phyloP scores from a whole-genome alignment of 2,329 filamentous ascomycete species.

The Cordyceps cateniannulata region DNA sequence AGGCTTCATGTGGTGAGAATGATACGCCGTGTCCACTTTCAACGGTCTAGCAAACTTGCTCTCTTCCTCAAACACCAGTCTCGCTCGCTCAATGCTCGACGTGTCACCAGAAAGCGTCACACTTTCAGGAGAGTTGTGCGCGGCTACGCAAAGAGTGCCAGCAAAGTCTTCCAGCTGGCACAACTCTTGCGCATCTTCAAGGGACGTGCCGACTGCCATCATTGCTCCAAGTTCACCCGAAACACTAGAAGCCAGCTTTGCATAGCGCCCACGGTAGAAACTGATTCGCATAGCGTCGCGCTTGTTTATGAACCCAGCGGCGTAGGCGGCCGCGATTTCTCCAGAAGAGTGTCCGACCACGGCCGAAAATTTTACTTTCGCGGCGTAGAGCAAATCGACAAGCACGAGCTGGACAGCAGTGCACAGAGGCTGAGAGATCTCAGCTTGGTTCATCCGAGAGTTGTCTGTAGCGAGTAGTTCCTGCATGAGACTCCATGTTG shows the following conservation, averaged over 20 bases:
- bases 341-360: slow-evolving; percentile 36
- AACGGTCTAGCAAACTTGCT: slow-evolving; percentile 15
- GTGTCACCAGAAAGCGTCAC: slow-evolving; percentile 17
- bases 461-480: slow-evolving; percentile 14
- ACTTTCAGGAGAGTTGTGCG: slow-evolving; percentile 17
- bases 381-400: slow-evolving; percentile 32
- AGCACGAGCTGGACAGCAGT: slow-evolving; percentile 38
- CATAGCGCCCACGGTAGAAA: slow-evolving; percentile 19
- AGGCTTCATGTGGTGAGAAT: slow-evolving; percentile 1
- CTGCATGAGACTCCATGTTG: slow-evolving; percentile 20
- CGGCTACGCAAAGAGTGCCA: slow-evolving; percentile 17
- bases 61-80: neutral
- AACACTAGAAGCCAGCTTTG: slow-evolving; percentile 22
- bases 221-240: slow-evolving; percentile 14
- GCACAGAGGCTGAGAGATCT: slow-evolving; percentile 32
- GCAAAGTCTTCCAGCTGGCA: neutral
- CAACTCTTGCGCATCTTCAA: slow-evolving; percentile 9
- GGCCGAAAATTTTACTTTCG: slow-evolving; percentile 27
- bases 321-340: slow-evolving; percentile 37
- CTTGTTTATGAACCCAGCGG: slow-evolving; percentile 32
- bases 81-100: slow-evolving; percentile 5
- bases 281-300: slow-evolving; percentile 37
- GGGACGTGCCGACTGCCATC: slow-evolving; percentile 14
- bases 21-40: slow-evolving; percentile 16
- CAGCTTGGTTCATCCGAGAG: slow-evolving; percentile 22